phyloP scores from a whole-genome alignment of 169 alveolate species.

The Plasmodium malariae region DNA sequence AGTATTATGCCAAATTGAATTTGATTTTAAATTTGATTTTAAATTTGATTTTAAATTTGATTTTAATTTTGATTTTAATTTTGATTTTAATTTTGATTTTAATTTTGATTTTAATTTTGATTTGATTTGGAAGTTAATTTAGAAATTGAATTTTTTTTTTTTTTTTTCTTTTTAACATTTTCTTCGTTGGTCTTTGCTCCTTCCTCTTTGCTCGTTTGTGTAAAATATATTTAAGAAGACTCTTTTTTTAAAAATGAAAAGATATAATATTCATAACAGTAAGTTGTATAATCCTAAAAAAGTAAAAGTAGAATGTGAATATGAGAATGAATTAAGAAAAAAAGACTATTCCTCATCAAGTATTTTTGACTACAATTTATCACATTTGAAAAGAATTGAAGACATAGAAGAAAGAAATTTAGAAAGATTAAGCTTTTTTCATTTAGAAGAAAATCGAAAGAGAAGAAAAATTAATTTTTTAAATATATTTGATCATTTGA shows the following conservation, averaged over 20 bases:
- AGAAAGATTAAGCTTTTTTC: slow-evolving; percentile 17
- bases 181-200: background rate
- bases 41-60: too few species aligned
- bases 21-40: too few species aligned
- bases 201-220: background rate
- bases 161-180: slow-evolving; percentile 1
- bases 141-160: background rate
- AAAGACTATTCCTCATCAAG: slow-evolving; percentile 17
- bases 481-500: slow-evolving; percentile 8
- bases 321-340: slow-evolving; percentile 28
- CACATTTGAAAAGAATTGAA: background rate
- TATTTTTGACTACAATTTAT: slow-evolving; percentile 18
- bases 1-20: too few species aligned
- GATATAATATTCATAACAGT: slow-evolving; percentile 34
- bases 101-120: too few species aligned
- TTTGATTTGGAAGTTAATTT: too few species aligned
- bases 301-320: slow-evolving; percentile 48
- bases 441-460: slow-evolving; percentile 58
- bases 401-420: slow-evolving; percentile 21
- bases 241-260: slow-evolving; percentile 46
- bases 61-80: too few species aligned
- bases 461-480: slow-evolving; percentile 48
- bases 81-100: too few species aligned
- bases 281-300: slow-evolving; percentile 28
- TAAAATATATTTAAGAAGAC: background rate